Conservation (phyloP, 2,329 filamentous ascomycete species). For the Epichloe hybrida region DNA sequence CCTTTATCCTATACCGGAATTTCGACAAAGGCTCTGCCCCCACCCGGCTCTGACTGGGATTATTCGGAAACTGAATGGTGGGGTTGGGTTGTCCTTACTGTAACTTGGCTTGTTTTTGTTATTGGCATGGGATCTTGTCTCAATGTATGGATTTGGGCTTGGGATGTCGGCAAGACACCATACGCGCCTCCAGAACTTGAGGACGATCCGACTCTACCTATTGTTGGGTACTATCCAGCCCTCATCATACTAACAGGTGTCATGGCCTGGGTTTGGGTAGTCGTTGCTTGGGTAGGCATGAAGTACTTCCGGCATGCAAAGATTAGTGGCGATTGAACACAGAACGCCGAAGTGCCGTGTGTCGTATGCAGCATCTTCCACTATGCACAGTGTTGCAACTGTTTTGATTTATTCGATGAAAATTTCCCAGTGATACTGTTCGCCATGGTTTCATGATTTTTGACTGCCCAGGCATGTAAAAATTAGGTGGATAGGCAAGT, state of each 20-base stretch:
- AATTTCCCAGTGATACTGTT: no score
- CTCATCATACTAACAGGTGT: constrained; percentile 85
- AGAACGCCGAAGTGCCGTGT: background rate
- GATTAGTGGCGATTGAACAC: constrained; percentile 51
- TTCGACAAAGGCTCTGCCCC: constrained; percentile 32
- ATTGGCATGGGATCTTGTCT: constrained; percentile 93
- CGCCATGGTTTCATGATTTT: no score
- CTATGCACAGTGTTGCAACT: background rate
- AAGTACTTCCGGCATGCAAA: constrained; percentile 98
- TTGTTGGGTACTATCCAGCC: constrained; percentile 93
- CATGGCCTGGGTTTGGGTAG: constrained; percentile 98
- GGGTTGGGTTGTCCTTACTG: constrained; percentile 85
- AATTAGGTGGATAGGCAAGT: no score
- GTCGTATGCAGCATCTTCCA: background rate
- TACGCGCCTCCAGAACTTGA: constrained; percentile 92
- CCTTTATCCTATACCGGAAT: constrained; percentile 44
- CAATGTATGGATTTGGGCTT: constrained; percentile 95
- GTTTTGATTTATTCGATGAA: no score
- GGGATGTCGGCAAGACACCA: constrained; percentile 93
- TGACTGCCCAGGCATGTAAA: no score
- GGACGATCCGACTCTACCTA: constrained; percentile 86
- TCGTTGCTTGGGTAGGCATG: constrained; percentile 97
- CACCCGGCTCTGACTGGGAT: constrained; percentile 55
- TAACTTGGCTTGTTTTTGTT: constrained; percentile 93
- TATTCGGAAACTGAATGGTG: constrained; percentile 95